phyloP scores from a whole-genome alignment of 2,329 filamentous ascomycete genomes.

The Ophioceras dolichostomum region DNA sequence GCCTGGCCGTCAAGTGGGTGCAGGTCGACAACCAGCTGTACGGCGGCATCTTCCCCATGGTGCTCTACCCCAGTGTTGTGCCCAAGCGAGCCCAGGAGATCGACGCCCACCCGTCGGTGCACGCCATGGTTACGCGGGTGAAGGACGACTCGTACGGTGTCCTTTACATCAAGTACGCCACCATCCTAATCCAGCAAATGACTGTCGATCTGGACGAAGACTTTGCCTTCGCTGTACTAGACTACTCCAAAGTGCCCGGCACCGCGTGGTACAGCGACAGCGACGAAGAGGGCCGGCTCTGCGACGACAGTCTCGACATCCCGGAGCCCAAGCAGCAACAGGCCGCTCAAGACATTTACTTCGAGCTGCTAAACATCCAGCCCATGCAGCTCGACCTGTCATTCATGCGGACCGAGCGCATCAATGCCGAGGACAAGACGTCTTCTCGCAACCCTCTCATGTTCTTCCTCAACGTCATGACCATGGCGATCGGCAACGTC shows the following conservation, averaged over 20 bases:
- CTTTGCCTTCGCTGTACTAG: constrained; percentile 90
- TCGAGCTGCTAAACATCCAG: constrained; percentile 91
- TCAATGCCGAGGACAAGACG: constrained; percentile 92
- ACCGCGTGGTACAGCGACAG: constrained; percentile 71
- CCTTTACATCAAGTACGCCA: constrained; percentile 96
- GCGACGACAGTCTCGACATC: constrained; percentile 80
- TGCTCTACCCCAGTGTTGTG: constrained; percentile 93
- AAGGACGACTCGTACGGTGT: constrained; percentile 99
- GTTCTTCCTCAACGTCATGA: constrained; percentile 98
- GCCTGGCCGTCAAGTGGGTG: constrained; percentile 92
- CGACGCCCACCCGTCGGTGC: constrained; percentile 89
- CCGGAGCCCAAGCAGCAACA: constrained; percentile 82
- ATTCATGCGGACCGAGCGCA: constrained; percentile 89
- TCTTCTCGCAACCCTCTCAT: constrained; percentile 88
- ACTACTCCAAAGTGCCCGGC: constrained; percentile 88
- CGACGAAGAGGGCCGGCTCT: constrained; percentile 73
- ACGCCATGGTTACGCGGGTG: constrained; percentile 81
- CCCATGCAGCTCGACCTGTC: constrained; percentile 97
- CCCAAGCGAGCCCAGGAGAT: constrained; percentile 95
- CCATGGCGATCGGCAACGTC: constrained; percentile 98
- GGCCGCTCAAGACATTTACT: constrained; percentile 89
- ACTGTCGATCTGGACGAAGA: constrained; percentile 96
- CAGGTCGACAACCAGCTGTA: constrained; percentile 98
- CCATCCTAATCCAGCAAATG: constrained; percentile 90
- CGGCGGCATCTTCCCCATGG: constrained; percentile 93